Conservation (phyloP, 2,329 filamentous ascomycete genomes). For the Penicillium hesseltinei region DNA sequence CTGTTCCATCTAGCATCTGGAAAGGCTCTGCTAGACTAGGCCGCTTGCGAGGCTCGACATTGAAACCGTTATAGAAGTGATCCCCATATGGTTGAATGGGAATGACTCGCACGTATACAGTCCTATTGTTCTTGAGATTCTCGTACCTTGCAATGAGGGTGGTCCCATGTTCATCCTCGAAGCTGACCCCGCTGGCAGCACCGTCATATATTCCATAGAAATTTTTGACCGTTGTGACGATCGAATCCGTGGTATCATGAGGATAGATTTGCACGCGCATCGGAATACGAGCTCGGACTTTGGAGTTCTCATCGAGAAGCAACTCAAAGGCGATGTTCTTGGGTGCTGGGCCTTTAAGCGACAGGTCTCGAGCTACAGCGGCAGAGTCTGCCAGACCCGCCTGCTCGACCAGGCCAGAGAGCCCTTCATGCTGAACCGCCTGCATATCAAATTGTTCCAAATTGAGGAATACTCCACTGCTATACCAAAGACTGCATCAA, state of each 20-base stretch:
- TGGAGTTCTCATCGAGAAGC: conserved; percentile 57
- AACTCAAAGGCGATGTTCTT: conserved; percentile 67
- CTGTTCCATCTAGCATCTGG: conserved; percentile 58
- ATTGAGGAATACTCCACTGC: conserved; percentile 29
- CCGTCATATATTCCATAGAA: conserved; percentile 94
- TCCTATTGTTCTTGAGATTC: conserved; percentile 90
- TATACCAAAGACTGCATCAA: conserved; percentile 36
- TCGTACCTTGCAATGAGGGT: conserved; percentile 94
- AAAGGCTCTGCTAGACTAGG: conserved; percentile 63
- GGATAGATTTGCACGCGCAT: conserved; percentile 82
- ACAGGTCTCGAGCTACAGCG: conserved; percentile 33
- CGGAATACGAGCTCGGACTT: conserved; percentile 60
- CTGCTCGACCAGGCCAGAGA: conserved; percentile 35
- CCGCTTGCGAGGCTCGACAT: conserved; percentile 54
- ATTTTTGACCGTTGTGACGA: conserved; percentile 97
- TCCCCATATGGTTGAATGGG: conserved; percentile 54
- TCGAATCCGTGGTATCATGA: conserved; percentile 95
- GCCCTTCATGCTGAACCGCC: conserved; percentile 35
- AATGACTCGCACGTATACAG: conserved; percentile 86
- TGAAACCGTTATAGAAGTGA: conserved; percentile 47
- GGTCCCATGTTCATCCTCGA: conserved; percentile 85
- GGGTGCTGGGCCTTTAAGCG: conserved; percentile 41
- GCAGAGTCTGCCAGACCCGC: conserved; percentile 25
- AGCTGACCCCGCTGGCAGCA: conserved; percentile 80
- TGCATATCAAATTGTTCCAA: conserved; percentile 36